Evolutionary conservation across 192 early-diverging fungal genomes (phyloP), one percentile per base, ranked within the genome.

Genomic region (Funneliformis geosporum): DNA sequence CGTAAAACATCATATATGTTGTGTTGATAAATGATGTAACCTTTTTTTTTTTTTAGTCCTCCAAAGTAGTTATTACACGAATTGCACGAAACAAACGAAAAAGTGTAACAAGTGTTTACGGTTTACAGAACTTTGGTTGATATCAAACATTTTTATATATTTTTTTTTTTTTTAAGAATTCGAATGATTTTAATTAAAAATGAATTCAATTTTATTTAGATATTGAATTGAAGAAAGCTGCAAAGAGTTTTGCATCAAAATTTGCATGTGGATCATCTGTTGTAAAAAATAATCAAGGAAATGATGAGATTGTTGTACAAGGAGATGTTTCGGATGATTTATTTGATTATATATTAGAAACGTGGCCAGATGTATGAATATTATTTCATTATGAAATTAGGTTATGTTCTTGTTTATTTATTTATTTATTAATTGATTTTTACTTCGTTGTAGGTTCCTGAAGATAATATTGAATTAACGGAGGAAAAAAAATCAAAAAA

Each of bases 191-290:
- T 39, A 38, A 68, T 40, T 65, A 39, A 73, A 7, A 27, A 44
- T 38, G 14, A 4, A 9, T 3, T 62, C 39, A n/a, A 16, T 33
- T 43, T 69, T 72, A 12, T n/a, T 42, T 83, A 95, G 94, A 91
- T 69, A 92, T 99, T 55, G 98, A 99, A 79, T 86, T 99, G 73
- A 99, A 98, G 81, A 97, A 96, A 84, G 96, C 96, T 2, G 95
- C 98, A 76, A 99, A 99, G 86, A 81, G 91, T 78, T 96, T 99
- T 89, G 95, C 97, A 59, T 95, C 89, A 78, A 95, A 95, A 83
- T 99, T 97, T 87, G 98, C 98, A 18, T 95, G 93, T 83, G 96
- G 97, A 50, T 91, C 95, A n/a, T 96, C 95, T 14, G 93, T 94
- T 64, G 88, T 94, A 64, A 98, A 98, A 88, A 98, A 93, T 82